Conservation (phyloP, 2,329 filamentous ascomycete species). For the Fusarium nisikadoi region DNA sequence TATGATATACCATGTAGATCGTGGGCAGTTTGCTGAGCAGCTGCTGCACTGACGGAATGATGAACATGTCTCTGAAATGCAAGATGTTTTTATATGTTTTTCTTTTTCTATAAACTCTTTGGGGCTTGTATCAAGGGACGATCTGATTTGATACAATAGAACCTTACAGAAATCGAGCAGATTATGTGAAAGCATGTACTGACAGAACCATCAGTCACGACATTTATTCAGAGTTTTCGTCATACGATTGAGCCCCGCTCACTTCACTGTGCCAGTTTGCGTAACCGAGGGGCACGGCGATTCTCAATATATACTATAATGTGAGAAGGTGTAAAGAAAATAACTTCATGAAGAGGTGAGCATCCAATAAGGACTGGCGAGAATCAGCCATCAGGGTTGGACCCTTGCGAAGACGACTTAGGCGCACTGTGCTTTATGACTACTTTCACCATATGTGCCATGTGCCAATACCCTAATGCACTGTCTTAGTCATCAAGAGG, state of each 20-base stretch:
- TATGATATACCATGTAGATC: slow-evolving; percentile 13
- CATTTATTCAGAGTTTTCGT: neutral
- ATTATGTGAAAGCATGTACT: too few relatives aligned
- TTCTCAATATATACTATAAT: too few relatives aligned
- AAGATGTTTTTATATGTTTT: neutral
- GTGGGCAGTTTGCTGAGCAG: neutral
- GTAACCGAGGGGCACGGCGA: too few relatives aligned
- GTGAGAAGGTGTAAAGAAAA: too few relatives aligned
- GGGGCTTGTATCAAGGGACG: neutral
- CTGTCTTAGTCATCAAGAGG: neutral
- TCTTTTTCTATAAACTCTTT: neutral
- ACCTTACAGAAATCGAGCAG: rapidly evolving
- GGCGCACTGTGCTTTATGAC: too few relatives aligned
- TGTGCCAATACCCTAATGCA: rapidly evolving
- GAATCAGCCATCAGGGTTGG: too few relatives aligned
- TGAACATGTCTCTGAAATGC: neutral
- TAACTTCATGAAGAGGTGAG: neutral
- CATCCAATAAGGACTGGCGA: rapidly evolving
- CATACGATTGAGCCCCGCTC: neutral
- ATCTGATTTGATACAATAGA: neutral
- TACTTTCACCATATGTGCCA: neutral
- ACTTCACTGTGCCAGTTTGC: neutral
- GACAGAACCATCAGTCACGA: neutral
- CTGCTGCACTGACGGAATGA: neutral
- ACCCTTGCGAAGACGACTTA: too few relatives aligned